These are phyloP conservation scores for Penicillium fuscoglaucum DNA, from an alignment of 2,329 filamentous ascomycete species.

Conservation along the genomic window DNA sequence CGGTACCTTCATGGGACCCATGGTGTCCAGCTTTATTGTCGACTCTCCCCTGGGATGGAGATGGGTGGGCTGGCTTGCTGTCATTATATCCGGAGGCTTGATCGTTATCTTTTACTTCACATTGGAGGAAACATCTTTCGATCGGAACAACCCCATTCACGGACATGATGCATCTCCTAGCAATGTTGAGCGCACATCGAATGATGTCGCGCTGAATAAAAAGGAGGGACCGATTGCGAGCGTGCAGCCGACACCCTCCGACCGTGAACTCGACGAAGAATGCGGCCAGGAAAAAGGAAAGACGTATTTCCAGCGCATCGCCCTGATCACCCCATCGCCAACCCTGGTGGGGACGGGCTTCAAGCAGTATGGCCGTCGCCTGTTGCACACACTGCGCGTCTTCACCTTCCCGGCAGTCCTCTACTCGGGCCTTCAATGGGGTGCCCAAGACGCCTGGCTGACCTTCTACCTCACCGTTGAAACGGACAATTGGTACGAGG, in stretches of 20 bases:
- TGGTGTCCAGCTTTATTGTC: constrained; percentile 55
- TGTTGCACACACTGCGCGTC: constrained; percentile 58
- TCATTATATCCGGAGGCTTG: constrained; percentile 51
- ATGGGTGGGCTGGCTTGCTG: constrained; percentile 56
- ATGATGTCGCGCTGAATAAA: not conserved
- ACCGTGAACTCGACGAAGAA: constrained; percentile 13
- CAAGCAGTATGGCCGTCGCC: constrained; percentile 54
- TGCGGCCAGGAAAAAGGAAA: constrained; percentile 38
- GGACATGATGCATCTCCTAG: constrained; percentile 8
- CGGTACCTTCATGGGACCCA: constrained; percentile 57
- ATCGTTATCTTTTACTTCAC: constrained; percentile 54
- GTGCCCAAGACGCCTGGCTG: constrained; percentile 60
- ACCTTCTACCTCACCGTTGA: constrained; percentile 61
- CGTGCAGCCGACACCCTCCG: not conserved
- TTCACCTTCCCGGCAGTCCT: constrained; percentile 60
- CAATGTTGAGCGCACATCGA: not conserved
- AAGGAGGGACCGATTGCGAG: constrained; percentile 6
- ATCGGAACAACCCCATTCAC: constrained; percentile 18
- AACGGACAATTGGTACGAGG: constrained; percentile 56
- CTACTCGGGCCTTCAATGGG: constrained; percentile 61
- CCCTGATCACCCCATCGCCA: constrained; percentile 56
- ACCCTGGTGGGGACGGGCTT: constrained; percentile 56
- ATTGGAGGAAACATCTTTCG: constrained; percentile 52
- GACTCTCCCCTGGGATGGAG: constrained; percentile 52
- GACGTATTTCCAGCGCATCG: constrained; percentile 57